Conservation (phyloP, 345 rosid genomes). For the Lepidium sativum region DNA sequence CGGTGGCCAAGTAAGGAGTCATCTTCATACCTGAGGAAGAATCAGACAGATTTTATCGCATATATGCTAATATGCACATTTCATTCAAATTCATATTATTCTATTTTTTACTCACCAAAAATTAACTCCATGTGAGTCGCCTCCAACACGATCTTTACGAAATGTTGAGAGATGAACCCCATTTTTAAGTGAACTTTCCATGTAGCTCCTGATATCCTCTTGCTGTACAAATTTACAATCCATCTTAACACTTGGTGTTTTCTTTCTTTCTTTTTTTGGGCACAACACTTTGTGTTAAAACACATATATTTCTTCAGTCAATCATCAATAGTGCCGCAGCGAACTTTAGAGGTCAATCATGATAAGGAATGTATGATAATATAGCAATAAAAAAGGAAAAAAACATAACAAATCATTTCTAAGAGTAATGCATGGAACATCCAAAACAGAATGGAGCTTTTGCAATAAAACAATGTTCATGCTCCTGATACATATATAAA, state of each 20-base stretch:
- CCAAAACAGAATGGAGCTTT: not conserved
- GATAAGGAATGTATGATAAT: not conserved
- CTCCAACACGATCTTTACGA: slow-evolving; percentile 85
- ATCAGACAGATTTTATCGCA: slow-evolving; percentile 8
- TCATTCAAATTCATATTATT: not conserved
- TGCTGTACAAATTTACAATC: slow-evolving; percentile 43
- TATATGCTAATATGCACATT: not conserved
- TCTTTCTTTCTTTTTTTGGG: too few relatives aligned
- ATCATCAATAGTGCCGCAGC: not conserved
- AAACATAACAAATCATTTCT: not conserved
- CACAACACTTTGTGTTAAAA: too few relatives aligned
- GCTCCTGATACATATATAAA: not conserved
- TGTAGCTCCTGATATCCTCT: slow-evolving; percentile 81
- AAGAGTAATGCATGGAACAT: not conserved
- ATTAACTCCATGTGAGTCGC: slow-evolving; percentile 77
- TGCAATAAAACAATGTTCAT: not conserved
- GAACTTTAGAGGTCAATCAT: not conserved
- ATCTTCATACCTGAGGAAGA: slow-evolving; percentile 73
- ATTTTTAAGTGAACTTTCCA: slow-evolving; percentile 72
- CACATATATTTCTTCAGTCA: not conserved
- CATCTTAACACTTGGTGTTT: not conserved
- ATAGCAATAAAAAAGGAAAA: not conserved
- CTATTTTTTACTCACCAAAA: slow-evolving; percentile 48
- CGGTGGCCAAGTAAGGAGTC: slow-evolving; percentile 81
- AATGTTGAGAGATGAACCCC: slow-evolving; percentile 67